Evolutionary conservation across 2,329 filamentous ascomycete species (phyloP), one percentile per base, ranked within the genome.

Genomic region (Cercospora berteroae): DNA sequence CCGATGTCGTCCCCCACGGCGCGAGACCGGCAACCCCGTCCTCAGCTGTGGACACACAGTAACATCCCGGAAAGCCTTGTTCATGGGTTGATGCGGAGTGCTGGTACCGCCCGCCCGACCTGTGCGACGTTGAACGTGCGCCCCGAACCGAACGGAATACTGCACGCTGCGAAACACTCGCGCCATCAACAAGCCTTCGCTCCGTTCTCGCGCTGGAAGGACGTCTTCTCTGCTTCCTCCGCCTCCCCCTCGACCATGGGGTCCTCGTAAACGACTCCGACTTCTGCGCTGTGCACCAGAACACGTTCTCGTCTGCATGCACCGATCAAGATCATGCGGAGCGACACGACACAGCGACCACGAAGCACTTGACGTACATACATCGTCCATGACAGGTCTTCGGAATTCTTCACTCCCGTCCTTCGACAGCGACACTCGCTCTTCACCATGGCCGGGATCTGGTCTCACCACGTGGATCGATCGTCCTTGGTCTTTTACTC

Each of bases 101-200:
- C 63, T 59, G 63, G 39, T 50, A 48, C 36, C 39, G 61, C 63
- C 69, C 66, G 62, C 63, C 69, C 59, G 39, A 44, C 57, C 58
- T 66, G 69, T 71, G 68, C 44, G 60, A 73, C 70, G 67, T 66
- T 65, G 55, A 69, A 69, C 70, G 62, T 68, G 64, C 52, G 61
- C 67, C 63, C 66, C 60, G 39, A 64, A 64, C 48, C 66, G 62
- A 33, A 68, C 66, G 66, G 65, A 70, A 67, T 18, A 67, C 70
- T 69, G 72, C 68, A 69, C n/a, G 65, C 69, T 65, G 42, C 57
- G 66, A 60, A 55, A 67, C 48, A 63, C 64, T 36, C 56, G 60
- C 66, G 57, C 60, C 65, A 63, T 64, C 64, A 66, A 69, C 64
- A 64, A 63, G 52, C 23, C 61, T 44, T 60, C 64, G 64, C 65